phyloP scores from a whole-genome alignment of 352 stramenopile genomes.

The Pythium sp. region DNA sequence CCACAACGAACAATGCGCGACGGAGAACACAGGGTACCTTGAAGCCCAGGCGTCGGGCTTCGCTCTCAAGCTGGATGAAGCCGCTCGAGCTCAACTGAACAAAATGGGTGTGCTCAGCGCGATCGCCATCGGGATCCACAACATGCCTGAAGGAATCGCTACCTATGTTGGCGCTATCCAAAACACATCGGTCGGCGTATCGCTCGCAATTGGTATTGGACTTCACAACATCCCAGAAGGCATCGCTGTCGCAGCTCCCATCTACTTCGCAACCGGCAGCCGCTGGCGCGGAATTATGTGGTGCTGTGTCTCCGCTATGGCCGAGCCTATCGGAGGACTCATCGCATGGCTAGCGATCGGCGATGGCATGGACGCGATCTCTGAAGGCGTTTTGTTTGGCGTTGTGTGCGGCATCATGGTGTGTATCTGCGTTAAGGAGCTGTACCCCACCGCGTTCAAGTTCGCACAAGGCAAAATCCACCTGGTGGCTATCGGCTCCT shows the following conservation, averaged over 20 bases:
- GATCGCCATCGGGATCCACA: slow-evolving; percentile 93
- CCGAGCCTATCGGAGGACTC: slow-evolving; percentile 87
- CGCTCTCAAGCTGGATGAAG: slow-evolving; percentile 40
- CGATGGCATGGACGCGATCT: slow-evolving; percentile 53
- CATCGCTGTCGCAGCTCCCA: slow-evolving; percentile 92
- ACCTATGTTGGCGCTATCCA: slow-evolving; percentile 91
- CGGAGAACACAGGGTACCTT: slow-evolving; percentile 18
- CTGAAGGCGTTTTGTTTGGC: slow-evolving; percentile 90
- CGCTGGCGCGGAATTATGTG: slow-evolving; percentile 94
- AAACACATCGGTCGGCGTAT: slow-evolving; percentile 87
- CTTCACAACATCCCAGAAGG: slow-evolving; percentile 98
- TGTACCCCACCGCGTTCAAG: slow-evolving; percentile 90
- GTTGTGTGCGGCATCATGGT: slow-evolving; percentile 94
- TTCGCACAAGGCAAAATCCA: slow-evolving; percentile 85
- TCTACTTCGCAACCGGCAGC: slow-evolving; percentile 96
- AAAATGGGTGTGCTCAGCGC: slow-evolving; percentile 91
- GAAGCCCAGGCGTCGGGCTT: slow-evolving; percentile 27
- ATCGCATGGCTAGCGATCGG: slow-evolving; percentile 86
- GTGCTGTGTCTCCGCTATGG: slow-evolving; percentile 82
- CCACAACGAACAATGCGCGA: slow-evolving; percentile 21
- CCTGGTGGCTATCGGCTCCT: slow-evolving; percentile 78
- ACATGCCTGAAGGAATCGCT: slow-evolving; percentile 95
- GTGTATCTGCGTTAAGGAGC: slow-evolving; percentile 89
- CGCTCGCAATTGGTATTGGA: slow-evolving; percentile 92
- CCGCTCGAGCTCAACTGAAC: slow-evolving; percentile 53